A percentile compares a stretch with the other conserved stretches of the same genome.
phyloP scores from a whole-genome alignment of 495 filamentous ascomycete genomes.

The Penicillium bialowiezense region DNA sequence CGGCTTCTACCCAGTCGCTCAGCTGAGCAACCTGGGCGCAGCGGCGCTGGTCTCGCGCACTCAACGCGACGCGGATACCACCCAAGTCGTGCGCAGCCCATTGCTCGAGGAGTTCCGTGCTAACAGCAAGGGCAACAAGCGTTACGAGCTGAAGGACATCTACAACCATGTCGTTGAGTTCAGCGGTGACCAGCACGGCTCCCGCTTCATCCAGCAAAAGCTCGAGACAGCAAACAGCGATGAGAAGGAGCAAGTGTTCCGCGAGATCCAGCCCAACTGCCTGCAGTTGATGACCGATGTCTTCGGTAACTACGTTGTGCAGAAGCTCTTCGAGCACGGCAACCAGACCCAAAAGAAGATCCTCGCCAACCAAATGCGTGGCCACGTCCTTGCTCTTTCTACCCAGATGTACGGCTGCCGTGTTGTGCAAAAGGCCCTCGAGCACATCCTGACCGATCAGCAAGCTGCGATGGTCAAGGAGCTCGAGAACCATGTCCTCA shows the following conservation, averaged over 20 bases:
- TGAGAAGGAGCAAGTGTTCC: constrained; percentile 92
- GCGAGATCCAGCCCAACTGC: constrained; percentile 77
- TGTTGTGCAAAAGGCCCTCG: constrained; percentile 96
- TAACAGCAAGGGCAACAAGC: constrained; percentile 72
- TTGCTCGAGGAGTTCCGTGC: constrained; percentile 78
- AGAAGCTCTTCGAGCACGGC: constrained; percentile 96
- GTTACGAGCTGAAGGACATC: constrained; percentile 89
- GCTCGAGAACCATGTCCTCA: constrained; percentile 72
- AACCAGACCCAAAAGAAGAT: constrained; percentile 90
- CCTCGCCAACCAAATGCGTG: constrained; percentile 81
- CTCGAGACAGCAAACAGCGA: constrained; percentile 94
- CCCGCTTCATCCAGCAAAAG: constrained; percentile 93
- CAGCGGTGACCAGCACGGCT: constrained; percentile 92
- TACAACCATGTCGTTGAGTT: constrained; percentile 90
- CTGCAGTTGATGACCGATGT: constrained; percentile 93
- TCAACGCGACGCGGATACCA: constrained; percentile 62
- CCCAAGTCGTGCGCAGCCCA: constrained; percentile 63
- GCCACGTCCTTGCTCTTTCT: constrained; percentile 74
- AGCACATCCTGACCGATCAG: constrained; percentile 87
- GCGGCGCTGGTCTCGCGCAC: constrained; percentile 45
- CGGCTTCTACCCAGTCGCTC: constrained; percentile 29
- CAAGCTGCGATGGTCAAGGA: constrained; percentile 83
- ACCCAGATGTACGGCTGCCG: constrained; percentile 92
- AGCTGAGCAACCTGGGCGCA: constrained; percentile 20
- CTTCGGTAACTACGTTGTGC: constrained; percentile 97